Base-by-base conservation (phyloP, 2,329 filamentous ascomycete genomes). In the Exophiala xenobiotica region DNA sequence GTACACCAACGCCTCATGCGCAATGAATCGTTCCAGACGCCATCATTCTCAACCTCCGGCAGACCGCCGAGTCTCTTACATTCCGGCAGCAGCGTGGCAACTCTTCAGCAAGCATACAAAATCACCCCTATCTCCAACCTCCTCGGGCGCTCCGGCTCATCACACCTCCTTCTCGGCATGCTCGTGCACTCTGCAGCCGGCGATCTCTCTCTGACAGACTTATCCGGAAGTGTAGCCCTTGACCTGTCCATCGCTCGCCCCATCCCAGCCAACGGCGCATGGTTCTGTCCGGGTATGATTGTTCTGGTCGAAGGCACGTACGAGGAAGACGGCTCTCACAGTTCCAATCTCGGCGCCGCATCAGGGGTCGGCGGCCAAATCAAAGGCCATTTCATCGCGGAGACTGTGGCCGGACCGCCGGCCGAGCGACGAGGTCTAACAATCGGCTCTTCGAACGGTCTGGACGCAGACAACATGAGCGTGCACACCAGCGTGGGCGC, bases 261-360 rank as follows among this genome's bases (percentile, higher is more conserved):
- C 11, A 86, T 96, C 49, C 91, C 91, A 0, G 85, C 90, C 54
- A 85, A 92, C 64, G 90, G 88, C 19, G 86, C 88, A 3, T 99
- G 90, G 87, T 96, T 96, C 65, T 84, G 86, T 4, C 91, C 93
- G 0, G 95, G 95, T 2, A 97, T 97, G 90, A 88, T 99, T 41
- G 88, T 97, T 3, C 78, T 99, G 0, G 83, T 96, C 0, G 93
- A 99, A 63, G 93, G 93, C 5, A 84, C 92, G n/a, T 99, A 99
- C 65, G 90, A 96, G 67, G 93, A 97, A 67, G 90, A 96, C 62
- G 89, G 90, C 55, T 80, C 85, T 56, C 84, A 82, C 16, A 73
- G 69, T 29, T 85, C 83, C 16, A 83, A 82, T 0, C 76, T 95
- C 3, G 87, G 88, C 44, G 86, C 87, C 4, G 54, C 53, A 8